Percentiles rank a stretch among this genome's conserved stretches.
phyloP scores from a whole-genome alignment of 495 filamentous ascomycete species.

The Letharia columbiana region DNA sequence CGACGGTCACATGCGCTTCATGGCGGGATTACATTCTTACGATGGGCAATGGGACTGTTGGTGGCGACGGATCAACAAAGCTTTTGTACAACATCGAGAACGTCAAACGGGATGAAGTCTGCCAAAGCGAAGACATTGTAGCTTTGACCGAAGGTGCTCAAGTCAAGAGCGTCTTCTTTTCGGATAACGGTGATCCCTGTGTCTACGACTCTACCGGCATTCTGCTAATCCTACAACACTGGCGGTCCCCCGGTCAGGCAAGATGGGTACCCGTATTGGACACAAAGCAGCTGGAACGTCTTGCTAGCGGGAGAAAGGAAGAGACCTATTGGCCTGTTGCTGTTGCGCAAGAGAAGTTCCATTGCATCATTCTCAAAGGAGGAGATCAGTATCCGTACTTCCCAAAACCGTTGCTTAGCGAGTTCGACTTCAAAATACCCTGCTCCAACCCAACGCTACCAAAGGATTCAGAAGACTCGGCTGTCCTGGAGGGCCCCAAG shows the following conservation, averaged over 20 bases:
- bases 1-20: slow-evolving; percentile 82
- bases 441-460: slow-evolving; percentile 42
- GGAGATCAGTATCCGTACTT: slow-evolving; percentile 91
- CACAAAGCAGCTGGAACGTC: slow-evolving; percentile 71
- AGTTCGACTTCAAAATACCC: slow-evolving; percentile 88
- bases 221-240: slow-evolving; percentile 78
- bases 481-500: slow-evolving; percentile 33
- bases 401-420: slow-evolving; percentile 79
- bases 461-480: slow-evolving; percentile 24
- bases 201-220: slow-evolving; percentile 89
- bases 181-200: slow-evolving; percentile 82
- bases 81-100: slow-evolving; percentile 88
- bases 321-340: slow-evolving; percentile 95
- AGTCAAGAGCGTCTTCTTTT: slow-evolving; percentile 81
- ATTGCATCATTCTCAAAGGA: slow-evolving; percentile 98
- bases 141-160: slow-evolving; percentile 64
- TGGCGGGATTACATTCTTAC: slow-evolving; percentile 93
- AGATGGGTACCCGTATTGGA: slow-evolving; percentile 88
- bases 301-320: slow-evolving; percentile 72
- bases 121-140: slow-evolving; percentile 85
- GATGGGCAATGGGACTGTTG: slow-evolving; percentile 82
- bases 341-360: slow-evolving; percentile 84
- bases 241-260: slow-evolving; percentile 76
- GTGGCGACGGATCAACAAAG: slow-evolving; percentile 61
- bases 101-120: slow-evolving; percentile 83